Percentiles rank a stretch among this genome's conserved stretches.
phyloP scores from a whole-genome alignment of 1,139 yeast species.

The Candida sp. region DNA sequence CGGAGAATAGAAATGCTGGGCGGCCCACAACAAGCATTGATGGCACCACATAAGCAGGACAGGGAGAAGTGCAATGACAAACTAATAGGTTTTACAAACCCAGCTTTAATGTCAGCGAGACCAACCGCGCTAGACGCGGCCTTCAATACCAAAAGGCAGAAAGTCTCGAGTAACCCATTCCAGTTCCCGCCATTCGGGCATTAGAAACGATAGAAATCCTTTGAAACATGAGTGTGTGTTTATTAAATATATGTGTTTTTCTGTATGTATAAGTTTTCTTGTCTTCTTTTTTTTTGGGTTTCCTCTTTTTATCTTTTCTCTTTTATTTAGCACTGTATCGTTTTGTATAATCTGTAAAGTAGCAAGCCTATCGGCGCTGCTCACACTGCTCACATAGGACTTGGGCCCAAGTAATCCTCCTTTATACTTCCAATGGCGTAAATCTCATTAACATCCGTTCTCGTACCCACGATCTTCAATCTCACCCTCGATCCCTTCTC shows the following conservation, averaged over 20 bases:
- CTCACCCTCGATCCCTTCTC: conserved; percentile 95
- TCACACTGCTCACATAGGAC: conserved; percentile 37
- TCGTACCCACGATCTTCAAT: conserved; percentile 94
- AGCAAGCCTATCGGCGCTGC: neutral
- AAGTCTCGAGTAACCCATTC: neutral
- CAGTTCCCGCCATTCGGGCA: neutral
- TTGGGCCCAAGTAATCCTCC: conserved; percentile 95
- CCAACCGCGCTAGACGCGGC: neutral
- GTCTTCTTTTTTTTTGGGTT: too few relatives aligned
- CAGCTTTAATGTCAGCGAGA: neutral
- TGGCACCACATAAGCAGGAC: too few relatives aligned
- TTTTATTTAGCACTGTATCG: too few relatives aligned
- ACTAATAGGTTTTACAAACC: too few relatives aligned
- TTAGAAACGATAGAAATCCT: neutral
- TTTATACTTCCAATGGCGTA: conserved; percentile 98
- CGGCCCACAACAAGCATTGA: too few relatives aligned
- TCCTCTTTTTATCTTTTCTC: too few relatives aligned
- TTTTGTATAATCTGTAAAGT: too few relatives aligned
- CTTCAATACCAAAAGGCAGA: neutral
- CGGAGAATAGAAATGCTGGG: too few relatives aligned
- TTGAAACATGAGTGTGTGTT: too few relatives aligned
- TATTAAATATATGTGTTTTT: too few relatives aligned
- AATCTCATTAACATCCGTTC: conserved; percentile 97
- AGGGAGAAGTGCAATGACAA: too few relatives aligned
- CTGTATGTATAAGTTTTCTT: too few relatives aligned